Percentiles rank a stretch among this genome's conserved stretches.
phyloP scores from a whole-genome alignment of 805 yeast genomes.

The Candida pseudoglaebosa region DNA sequence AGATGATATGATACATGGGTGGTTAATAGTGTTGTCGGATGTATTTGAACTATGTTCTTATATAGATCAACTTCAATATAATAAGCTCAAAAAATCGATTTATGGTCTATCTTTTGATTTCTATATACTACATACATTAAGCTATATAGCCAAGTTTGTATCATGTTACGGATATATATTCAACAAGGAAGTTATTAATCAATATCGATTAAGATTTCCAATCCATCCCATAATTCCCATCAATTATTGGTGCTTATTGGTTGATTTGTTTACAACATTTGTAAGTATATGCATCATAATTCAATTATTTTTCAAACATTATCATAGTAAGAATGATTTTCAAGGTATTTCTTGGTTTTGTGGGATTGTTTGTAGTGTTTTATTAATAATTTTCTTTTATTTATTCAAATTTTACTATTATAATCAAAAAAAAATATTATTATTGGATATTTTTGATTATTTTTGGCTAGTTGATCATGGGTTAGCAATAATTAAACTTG shows the following conservation, averaged over 20 bases:
- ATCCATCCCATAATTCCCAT: conserved; percentile 21
- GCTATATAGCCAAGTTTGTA: conserved; percentile 6
- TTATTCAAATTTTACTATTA: conserved; percentile 2
- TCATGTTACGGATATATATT: conserved; percentile 9
- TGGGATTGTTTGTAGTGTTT: conserved; percentile 4
- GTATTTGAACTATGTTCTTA: conserved; percentile 6
- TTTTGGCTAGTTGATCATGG: conserved; percentile 34
- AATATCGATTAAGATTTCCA: conserved; percentile 28
- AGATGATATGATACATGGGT: too few species aligned
- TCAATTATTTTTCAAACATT: conserved; percentile 22
- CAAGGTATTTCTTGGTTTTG: conserved; percentile 31
- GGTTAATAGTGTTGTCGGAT: conserved; percentile 5
- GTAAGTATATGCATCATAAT: conserved; percentile 14
- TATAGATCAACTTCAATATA: conserved; percentile 10
- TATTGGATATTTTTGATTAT: conserved; percentile 39
- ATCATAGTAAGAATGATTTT: conserved; percentile 27
- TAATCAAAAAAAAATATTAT: conserved; percentile 15
- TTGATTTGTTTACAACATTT: conserved; percentile 11
- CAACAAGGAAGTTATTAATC: conserved; percentile 7
- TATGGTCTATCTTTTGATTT: conserved; percentile 19
- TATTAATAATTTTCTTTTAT: conserved; percentile 7
- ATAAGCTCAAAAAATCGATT: conserved; percentile 14
- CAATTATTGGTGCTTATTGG: conserved; percentile 13
- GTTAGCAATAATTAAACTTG: conserved; percentile 18
- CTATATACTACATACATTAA: conserved; percentile 7